Evolutionary conservation across 352 stramenopile species (phyloP), one percentile per base, ranked within the genome.

Genomic region (Phytopythium mirpurense): DNA sequence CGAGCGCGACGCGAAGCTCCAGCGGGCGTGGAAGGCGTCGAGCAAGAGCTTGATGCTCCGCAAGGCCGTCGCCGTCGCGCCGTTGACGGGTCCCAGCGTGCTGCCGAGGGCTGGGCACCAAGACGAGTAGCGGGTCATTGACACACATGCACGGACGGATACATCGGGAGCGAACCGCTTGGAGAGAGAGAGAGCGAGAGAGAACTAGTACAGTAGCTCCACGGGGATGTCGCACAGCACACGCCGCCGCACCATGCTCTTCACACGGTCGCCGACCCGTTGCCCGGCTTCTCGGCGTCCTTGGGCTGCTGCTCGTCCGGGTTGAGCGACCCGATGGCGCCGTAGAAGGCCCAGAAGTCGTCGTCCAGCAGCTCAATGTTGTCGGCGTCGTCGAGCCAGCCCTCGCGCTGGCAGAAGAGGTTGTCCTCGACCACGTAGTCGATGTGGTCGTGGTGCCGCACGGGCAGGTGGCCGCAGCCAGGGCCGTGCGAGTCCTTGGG

Each of bases 261-360:
- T 32, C 29, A 32, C 29, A 32, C 29, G 9, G 9, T 9, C 29
- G 29, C 29, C 29, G 29, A 36, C 7, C 6, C 32, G 7, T 16
- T 36, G 32, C 2, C 32, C 7, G 7, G 7, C 27, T 26, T 27
- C 10, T 38, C 1, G 9, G 24, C 19, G 8, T 35, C 43, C 24
- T 50, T 50, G 15, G 8, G 43, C 29, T 47, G 21, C 44, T 32
- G 46, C 46, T 57, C 63, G 44, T 76, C 67, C 11, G 56, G 66
- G 52, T 76, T 72, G 53, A 88, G 72, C 32, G 77, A 78, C 35
- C 76, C 77, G 36, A 88, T 72, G 21, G 81, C 81, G 34, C 70
- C 78, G 46, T 88, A 91, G 45, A 91, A 91, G 41, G 87, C 81
- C 81, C 81, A 91, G 57, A 91, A 91, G 37, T 89, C 81, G 40